These are phyloP conservation scores for Penicillium sp. DNA, from an alignment of 2,329 filamentous ascomycete species.

Conservation along the genomic window DNA sequence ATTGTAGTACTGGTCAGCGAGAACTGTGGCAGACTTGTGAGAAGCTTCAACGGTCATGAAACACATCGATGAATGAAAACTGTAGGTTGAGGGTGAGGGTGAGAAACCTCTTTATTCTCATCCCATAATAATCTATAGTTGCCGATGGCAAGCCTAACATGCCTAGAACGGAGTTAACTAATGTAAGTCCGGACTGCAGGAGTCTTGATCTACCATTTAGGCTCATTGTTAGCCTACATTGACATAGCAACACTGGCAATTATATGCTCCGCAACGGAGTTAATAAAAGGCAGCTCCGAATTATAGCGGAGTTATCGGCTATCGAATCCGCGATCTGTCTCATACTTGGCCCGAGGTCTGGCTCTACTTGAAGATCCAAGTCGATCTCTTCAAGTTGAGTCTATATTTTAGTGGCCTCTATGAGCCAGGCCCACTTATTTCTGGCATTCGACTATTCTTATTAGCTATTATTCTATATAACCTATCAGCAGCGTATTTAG, in stretches of 20 bases:
- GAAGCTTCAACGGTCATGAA: constrained; percentile 9
- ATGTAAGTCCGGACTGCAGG: constrained; percentile 3
- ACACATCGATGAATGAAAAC: constrained; percentile 5
- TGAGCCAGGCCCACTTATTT: constrained; percentile 8
- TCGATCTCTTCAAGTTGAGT: background rate
- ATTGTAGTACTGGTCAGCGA: constrained; percentile 6
- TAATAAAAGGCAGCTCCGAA: constrained; percentile 6
- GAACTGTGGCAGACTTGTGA: constrained; percentile 6
- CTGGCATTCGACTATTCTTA: no score
- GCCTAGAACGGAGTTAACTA: constrained; percentile 3
- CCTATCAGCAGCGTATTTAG: no score
- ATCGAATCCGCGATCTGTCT: no score
- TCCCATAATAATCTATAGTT: constrained; percentile 1
- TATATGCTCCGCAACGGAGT: constrained; percentile 5
- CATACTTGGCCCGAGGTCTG: constrained; percentile 2
- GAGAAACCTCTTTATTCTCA: constrained; percentile 8
- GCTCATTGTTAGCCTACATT: constrained; percentile 3
- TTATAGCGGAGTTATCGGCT: constrained; percentile 4
- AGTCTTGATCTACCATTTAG: constrained; percentile 6
- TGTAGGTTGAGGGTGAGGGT: constrained; percentile 7
- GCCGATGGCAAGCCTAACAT: constrained; percentile 4
- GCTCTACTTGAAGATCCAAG: constrained; percentile 2
- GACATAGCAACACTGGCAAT: constrained; percentile 1
- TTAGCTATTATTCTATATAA: no score
- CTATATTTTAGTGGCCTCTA: background rate